Base-by-base conservation (phyloP, 768 basidiomycete genomes). In the Serendipita sp. region DNA sequence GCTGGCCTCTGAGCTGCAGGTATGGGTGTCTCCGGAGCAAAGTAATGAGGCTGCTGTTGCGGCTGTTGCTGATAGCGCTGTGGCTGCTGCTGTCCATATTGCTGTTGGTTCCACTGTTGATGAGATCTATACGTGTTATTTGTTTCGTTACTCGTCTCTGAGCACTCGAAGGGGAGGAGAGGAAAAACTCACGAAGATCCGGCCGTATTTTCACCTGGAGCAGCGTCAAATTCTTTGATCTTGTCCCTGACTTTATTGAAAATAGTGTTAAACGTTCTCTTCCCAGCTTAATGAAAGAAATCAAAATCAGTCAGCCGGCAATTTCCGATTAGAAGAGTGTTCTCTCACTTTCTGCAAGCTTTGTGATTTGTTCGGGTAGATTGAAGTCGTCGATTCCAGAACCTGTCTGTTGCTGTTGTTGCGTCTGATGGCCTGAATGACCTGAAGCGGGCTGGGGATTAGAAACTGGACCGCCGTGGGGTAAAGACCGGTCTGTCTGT, bases 221-320 rank as follows among this genome's bases (percentile, higher is more conserved):
- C 18, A 5, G 48, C 48, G n/a, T 51, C 48, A n/a, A 51, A 51
- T n/a, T 51, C 48, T n/a, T 51, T 51, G 48, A 51, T 7, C 30
- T 51, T 51, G n/a, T 51, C 48, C n/a, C 48, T 51, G 8, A 51
- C 48, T 51, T 51, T 51, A n/a, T 51, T 51, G 48, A 51, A 51
- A 8, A 51, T 51, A 8, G 48, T 18, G n/a, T 18, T 51, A 8
- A 51, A 18, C n/a, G 48, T 51, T 5, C 30, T 7, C 48, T 51
- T 51, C 48, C 48, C 48, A 51, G 48, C 48, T 51, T 18, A 18
- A 23, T 23, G 23, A 23, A 23, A 23, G 23, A 23, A 41, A 41
- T 41, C 7, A n/a, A 51, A 51, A 51, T 51, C 48, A 32, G n/a
- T 51, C 48, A 51, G 48, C 13, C 41, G 41, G 41, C 41, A 41